phyloP scores from a whole-genome alignment of 805 yeast genomes.

The Candida xyloterini region DNA sequence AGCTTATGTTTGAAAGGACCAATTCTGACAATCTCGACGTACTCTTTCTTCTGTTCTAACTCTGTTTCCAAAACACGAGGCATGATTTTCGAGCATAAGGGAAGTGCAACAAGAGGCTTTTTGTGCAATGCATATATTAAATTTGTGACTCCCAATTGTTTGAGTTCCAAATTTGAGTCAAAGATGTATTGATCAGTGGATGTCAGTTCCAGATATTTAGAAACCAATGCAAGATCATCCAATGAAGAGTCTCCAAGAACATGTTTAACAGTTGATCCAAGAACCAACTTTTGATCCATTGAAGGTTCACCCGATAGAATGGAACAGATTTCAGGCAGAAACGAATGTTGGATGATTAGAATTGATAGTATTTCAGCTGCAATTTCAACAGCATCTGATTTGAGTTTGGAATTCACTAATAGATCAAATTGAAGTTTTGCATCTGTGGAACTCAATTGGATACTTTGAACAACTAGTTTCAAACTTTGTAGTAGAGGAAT shows the following conservation, averaged over 20 bases:
- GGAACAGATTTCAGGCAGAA: not conserved
- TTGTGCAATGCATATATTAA: constrained; percentile 59
- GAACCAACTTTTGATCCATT: constrained; percentile 20
- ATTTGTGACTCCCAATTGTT: constrained; percentile 58
- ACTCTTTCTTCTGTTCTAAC: constrained; percentile 51
- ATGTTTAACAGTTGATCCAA: constrained; percentile 31
- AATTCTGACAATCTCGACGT: constrained; percentile 66
- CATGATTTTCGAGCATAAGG: constrained; percentile 44
- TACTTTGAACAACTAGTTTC: constrained; percentile 10
- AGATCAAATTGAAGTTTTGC: constrained; percentile 12
- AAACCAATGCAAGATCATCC: constrained; percentile 9
- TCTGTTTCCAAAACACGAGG: constrained; percentile 52
- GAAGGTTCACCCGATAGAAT: constrained; percentile 10
- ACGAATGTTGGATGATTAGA: constrained; percentile 24
- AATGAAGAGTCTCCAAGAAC: constrained; percentile 19
- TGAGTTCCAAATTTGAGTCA: constrained; percentile 47
- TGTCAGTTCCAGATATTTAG: constrained; percentile 25
- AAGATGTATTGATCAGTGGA: constrained; percentile 27
- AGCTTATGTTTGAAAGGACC: constrained; percentile 85
- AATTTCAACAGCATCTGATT: constrained; percentile 5
- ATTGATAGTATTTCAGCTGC: constrained; percentile 21
- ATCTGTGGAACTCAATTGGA: constrained; percentile 5
- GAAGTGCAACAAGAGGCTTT: constrained; percentile 45
- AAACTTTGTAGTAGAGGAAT: constrained; percentile 12
- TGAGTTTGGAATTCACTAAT: constrained; percentile 7